Conservation (phyloP, 352 stramenopile genomes). For the Globisporangium emineosum region DNA sequence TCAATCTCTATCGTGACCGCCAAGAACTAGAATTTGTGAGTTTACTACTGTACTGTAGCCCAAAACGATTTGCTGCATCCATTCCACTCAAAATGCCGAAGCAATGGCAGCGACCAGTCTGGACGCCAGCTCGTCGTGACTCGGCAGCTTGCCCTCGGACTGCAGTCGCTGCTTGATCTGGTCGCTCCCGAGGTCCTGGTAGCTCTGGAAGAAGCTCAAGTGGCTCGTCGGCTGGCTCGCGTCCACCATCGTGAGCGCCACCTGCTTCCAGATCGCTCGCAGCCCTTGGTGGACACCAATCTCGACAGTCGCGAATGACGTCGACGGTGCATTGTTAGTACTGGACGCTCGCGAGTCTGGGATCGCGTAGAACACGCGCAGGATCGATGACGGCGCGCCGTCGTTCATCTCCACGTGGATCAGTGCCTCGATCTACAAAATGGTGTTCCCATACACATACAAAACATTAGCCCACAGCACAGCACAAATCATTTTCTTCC, state of each 20-base stretch:
- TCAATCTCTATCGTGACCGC: background rate
- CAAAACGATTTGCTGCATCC: background rate
- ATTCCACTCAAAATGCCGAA: slow-evolving; percentile 20
- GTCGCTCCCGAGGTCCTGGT: slow-evolving; percentile 15
- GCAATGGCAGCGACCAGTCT: slow-evolving; percentile 48
- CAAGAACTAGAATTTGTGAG: background rate
- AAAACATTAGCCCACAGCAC: background rate
- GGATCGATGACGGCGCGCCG: slow-evolving; percentile 21
- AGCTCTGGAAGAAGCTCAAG: slow-evolving; percentile 19
- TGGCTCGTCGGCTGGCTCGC: slow-evolving; percentile 27
- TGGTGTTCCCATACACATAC: background rate
- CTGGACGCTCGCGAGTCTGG: slow-evolving; percentile 8
- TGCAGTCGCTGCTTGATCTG: slow-evolving; percentile 35
- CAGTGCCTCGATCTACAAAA: slow-evolving; percentile 39
- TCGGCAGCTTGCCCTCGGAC: slow-evolving; percentile 40
- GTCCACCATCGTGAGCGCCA: slow-evolving; percentile 41
- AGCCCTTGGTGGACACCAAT: slow-evolving; percentile 42
- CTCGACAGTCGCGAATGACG: slow-evolving; percentile 32
- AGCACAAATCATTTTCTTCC: background rate
- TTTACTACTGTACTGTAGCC: background rate
- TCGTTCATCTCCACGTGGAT: slow-evolving; percentile 38
- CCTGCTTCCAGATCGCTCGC: slow-evolving; percentile 53
- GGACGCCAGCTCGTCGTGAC: slow-evolving; percentile 59
- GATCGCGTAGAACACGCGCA: slow-evolving; percentile 46
- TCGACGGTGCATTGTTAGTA: slow-evolving; percentile 2